Base-by-base conservation (phyloP, 164 flowering plant genomes). In the Umbilicus rupestris region DNA sequence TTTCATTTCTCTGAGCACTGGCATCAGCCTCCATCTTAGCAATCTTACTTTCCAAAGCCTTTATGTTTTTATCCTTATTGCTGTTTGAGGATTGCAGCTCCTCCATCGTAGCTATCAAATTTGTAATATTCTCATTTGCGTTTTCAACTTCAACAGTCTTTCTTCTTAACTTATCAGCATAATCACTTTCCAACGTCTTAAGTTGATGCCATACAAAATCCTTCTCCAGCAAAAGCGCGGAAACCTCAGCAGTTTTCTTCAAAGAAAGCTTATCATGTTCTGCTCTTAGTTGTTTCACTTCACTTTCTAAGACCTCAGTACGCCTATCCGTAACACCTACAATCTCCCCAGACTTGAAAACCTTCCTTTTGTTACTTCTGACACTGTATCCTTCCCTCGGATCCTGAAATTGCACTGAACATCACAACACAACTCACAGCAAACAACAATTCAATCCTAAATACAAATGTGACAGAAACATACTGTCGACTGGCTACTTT, bases 141-240 rank as follows among this genome's bases (percentile, higher is more conserved):
- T 68, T 65, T 47, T 74, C 79, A 62, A 79, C 68, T 72, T 94
- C 86, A 33, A 66, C 66, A 37, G 47, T 41, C 68, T 82, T 82
- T 33, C 68, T 62, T 70, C 69, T 80, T 60, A 84, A 68, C 65
- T 81, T 82, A 71, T 67, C 64, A 31, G 70, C 65, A 41, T 78
- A 80, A 20, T 77, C 72, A 42, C 62, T 72, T 77, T 90, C 96
- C 85, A 83, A 67, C 66, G 68, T 73, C 52, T 82, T 83, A 42
- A 72, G 82, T 78, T 91, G 96, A 60, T 89, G 80, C 95, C 96
- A 85, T 6, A 82, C 82, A 73, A 90, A 90, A 49, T 81, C 71
- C 73, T 84, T 84, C 75, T 91, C 99, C 30, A 76, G 66, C 76
- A 80, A 49, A 4, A 93, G 80, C 16, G 88, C 84, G 69, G 92